Conservation (phyloP, 2,329 filamentous ascomycete genomes). For the Neonectria hederae region DNA sequence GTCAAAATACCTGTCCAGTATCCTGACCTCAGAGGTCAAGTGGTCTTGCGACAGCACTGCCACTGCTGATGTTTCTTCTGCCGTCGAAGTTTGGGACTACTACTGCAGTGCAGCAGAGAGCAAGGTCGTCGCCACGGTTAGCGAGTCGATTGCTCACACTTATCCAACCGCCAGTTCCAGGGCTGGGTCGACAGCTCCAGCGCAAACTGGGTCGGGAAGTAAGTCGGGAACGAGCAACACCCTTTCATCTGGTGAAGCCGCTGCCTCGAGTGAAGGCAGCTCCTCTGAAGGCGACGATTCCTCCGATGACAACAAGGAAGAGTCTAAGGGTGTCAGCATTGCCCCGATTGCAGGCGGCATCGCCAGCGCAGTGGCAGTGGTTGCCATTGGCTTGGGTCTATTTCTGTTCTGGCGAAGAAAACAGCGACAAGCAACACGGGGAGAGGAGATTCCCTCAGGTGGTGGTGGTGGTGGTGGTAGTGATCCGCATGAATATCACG, state of each 20-base stretch:
- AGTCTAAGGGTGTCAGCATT: conserved; percentile 32
- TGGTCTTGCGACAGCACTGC: conserved; percentile 56
- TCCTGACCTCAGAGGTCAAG: conserved; percentile 56
- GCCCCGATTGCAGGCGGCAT: conserved; percentile 48
- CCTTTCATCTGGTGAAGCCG: not conserved
- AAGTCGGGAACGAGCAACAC: conserved; percentile 22
- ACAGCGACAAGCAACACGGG: conserved; percentile 39
- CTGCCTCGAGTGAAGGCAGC: conserved; percentile 4
- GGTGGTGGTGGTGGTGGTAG: conserved; percentile 20
- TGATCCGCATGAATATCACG: conserved; percentile 36
- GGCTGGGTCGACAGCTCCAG: conserved; percentile 23
- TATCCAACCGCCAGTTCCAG: conserved; percentile 31
- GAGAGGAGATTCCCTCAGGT: conserved; percentile 34
- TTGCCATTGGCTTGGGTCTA: conserved; percentile 42
- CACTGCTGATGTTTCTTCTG: conserved; percentile 57
- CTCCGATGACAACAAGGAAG: conserved; percentile 19
- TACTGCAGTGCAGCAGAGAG: conserved; percentile 62
- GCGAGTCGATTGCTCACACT: conserved; percentile 46
- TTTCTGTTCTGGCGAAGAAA: conserved; percentile 51
- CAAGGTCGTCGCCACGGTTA: conserved; percentile 53
- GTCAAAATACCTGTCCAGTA: conserved; percentile 52
- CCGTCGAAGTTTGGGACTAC: conserved; percentile 54
- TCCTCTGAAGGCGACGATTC: conserved; percentile 17
- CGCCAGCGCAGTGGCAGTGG: conserved; percentile 39
- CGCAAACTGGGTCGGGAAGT: conserved; percentile 21